These are phyloP conservation scores for Schizonepeta tenuifolia DNA, from an alignment of 257 asterid species.

Conservation along the genomic window DNA sequence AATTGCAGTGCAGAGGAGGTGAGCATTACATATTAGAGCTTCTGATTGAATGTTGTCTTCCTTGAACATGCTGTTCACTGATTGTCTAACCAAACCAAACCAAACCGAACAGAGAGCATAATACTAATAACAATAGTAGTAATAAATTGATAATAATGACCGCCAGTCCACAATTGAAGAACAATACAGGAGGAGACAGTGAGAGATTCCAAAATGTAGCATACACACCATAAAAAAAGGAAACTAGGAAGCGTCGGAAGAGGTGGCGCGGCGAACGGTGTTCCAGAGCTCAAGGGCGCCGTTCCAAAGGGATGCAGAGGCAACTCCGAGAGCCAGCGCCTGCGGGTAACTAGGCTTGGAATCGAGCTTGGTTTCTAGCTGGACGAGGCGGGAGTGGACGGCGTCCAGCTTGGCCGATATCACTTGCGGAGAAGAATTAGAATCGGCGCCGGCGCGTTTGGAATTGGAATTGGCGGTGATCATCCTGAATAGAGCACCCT, in stretches of 20 bases:
- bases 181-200: too few relatives aligned
- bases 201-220: too few relatives aligned
- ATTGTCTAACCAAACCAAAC: too few relatives aligned
- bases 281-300: constrained; percentile 64
- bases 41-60: too few relatives aligned
- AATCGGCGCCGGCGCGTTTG: constrained; percentile 24
- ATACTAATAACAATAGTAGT: too few relatives aligned
- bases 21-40: too few relatives aligned
- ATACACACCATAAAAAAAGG: not conserved
- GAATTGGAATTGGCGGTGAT: constrained; percentile 31
- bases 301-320: constrained; percentile 62
- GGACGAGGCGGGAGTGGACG: constrained; percentile 60
- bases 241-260: constrained; percentile 35
- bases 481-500: constrained; percentile 67
- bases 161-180: too few relatives aligned
- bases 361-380: constrained; percentile 74
- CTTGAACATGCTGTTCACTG: too few relatives aligned
- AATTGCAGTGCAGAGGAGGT: too few relatives aligned
- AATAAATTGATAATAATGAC: too few relatives aligned
- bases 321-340: constrained; percentile 70
- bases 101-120: too few relatives aligned
- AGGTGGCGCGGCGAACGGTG: constrained; percentile 55
- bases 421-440: constrained; percentile 19
- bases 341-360: constrained; percentile 82
- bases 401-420: constrained; percentile 70